Conservation (phyloP, 495 filamentous ascomycete genomes). For the Aspergillus saccharolyticus region DNA sequence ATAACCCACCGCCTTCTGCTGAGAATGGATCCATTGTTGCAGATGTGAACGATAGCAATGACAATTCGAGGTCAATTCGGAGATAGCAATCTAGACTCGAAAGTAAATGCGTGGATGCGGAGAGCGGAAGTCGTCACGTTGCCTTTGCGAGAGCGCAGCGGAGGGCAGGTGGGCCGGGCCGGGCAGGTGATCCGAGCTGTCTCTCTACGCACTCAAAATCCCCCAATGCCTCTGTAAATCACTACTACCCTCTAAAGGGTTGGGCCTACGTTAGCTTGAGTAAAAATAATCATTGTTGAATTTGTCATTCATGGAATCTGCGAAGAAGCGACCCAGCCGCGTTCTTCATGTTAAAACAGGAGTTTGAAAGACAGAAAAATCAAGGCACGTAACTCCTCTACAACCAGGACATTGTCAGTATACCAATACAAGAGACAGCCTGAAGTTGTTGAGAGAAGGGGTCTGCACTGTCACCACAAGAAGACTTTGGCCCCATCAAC, state of each 20-base stretch:
- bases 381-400: slow-evolving; percentile 5
- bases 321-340: slow-evolving; percentile 19
- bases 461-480: slow-evolving; percentile 3
- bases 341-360: slow-evolving; percentile 8
- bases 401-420: neutral
- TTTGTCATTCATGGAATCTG: neutral
- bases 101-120: slow-evolving; percentile 5
- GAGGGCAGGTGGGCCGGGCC: slow-evolving; percentile 13
- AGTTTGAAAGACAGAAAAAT: slow-evolving; percentile 1
- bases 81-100: neutral
- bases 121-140: slow-evolving; percentile 24
- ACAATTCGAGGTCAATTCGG: neutral
- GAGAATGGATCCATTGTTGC: slow-evolving; percentile 85
- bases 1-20: slow-evolving; percentile 69
- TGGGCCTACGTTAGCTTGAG: no score
- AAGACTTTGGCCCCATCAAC: slow-evolving; percentile 2
- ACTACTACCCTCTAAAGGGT: no score
- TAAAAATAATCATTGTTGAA: neutral
- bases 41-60: neutral
- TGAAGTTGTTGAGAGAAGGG: neutral
- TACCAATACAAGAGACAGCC: neutral
- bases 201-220: no score
- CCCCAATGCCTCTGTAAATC: no score
- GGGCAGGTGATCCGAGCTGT: slow-evolving; percentile 12
- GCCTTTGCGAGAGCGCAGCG: slow-evolving; percentile 17